These are phyloP conservation scores for Rhinocladiella mackenziei DNA, from an alignment of 2,329 filamentous ascomycete species.

Conservation along the genomic window DNA sequence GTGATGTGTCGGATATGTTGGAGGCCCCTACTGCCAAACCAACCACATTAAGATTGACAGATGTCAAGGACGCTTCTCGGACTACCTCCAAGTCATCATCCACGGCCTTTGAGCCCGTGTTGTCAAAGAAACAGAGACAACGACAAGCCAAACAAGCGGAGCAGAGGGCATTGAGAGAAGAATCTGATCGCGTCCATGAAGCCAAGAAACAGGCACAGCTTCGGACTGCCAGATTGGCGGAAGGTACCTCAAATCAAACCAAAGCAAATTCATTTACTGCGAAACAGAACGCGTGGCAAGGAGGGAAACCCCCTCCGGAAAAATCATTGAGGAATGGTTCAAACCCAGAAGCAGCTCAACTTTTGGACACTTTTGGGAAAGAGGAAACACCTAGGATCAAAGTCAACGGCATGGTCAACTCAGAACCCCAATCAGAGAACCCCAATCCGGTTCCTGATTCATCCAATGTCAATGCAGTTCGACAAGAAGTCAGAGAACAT, in stretches of 20 bases:
- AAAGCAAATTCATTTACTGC: conserved; percentile 54
- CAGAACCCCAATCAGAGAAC: conserved; percentile 15
- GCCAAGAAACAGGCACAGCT: conserved; percentile 75
- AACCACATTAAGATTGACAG: conserved; percentile 73
- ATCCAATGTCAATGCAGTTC: conserved; percentile 10
- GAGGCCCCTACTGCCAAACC: conserved; percentile 66
- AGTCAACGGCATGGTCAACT: conserved; percentile 18
- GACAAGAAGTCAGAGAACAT: conserved; percentile 20
- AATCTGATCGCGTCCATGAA: conserved; percentile 74
- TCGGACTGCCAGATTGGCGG: conserved; percentile 72
- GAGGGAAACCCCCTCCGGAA: conserved; percentile 30
- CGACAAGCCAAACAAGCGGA: conserved; percentile 84
- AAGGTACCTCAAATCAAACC: conserved; percentile 78
- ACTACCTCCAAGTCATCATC: conserved; percentile 57
- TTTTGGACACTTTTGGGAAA: conserved; percentile 45
- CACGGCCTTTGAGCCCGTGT: conserved; percentile 62
- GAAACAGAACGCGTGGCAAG: conserved; percentile 54
- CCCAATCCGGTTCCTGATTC: conserved; percentile 8
- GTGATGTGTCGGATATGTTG: conserved; percentile 86
- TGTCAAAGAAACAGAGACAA: conserved; percentile 94
- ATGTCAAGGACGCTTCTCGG: conserved; percentile 54
- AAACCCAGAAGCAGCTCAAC: conserved; percentile 29
- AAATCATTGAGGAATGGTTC: conserved; percentile 11
- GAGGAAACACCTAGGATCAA: conserved; percentile 4
- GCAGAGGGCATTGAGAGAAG: conserved; percentile 68